Conservation (phyloP, 2,329 filamentous ascomycete species). For the Alternaria atra region DNA sequence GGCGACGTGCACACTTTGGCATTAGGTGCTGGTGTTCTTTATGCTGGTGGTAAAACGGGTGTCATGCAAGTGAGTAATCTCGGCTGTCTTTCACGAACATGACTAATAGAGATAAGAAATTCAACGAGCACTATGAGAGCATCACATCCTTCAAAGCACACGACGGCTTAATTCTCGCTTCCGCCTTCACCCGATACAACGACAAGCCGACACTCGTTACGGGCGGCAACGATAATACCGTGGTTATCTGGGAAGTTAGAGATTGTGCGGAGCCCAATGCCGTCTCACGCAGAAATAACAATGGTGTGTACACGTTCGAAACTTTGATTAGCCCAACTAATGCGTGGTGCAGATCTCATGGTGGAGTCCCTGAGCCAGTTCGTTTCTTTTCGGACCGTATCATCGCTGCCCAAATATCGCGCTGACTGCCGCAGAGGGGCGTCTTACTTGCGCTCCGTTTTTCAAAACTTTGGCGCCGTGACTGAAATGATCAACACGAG, state of each 20-base stretch:
- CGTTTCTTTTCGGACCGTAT: slow-evolving; percentile 90
- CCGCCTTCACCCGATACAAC: slow-evolving; percentile 75
- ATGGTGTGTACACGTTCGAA: slow-evolving; percentile 55
- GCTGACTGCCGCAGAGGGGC: slow-evolving; percentile 94
- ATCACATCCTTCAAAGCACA: slow-evolving; percentile 83
- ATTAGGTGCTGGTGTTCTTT: slow-evolving; percentile 84
- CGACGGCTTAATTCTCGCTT: slow-evolving; percentile 85
- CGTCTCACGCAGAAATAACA: slow-evolving; percentile 62
- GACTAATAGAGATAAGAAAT: slow-evolving; percentile 63
- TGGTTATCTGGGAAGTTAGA: slow-evolving; percentile 85
- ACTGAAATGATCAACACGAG: slow-evolving; percentile 84
- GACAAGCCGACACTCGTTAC: slow-evolving; percentile 88
- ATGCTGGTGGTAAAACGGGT: slow-evolving; percentile 91
- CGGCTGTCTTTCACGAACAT: not conserved
- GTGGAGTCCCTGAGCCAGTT: slow-evolving; percentile 77
- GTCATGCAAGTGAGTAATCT: slow-evolving; percentile 70
- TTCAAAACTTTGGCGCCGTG: slow-evolving; percentile 88
- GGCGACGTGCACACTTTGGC: slow-evolving; percentile 87
- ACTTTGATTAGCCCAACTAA: slow-evolving; percentile 28
- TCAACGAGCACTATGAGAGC: slow-evolving; percentile 84
- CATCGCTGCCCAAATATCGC: slow-evolving; percentile 82
- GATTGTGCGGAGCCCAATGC: slow-evolving; percentile 61
- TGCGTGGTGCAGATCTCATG: slow-evolving; percentile 63
- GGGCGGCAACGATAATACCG: slow-evolving; percentile 88
- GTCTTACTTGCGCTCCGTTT: slow-evolving; percentile 86